Evolutionary conservation across 2,329 filamentous ascomycete species (phyloP).

Genomic region (Cordyceps tenuipes): DNA sequence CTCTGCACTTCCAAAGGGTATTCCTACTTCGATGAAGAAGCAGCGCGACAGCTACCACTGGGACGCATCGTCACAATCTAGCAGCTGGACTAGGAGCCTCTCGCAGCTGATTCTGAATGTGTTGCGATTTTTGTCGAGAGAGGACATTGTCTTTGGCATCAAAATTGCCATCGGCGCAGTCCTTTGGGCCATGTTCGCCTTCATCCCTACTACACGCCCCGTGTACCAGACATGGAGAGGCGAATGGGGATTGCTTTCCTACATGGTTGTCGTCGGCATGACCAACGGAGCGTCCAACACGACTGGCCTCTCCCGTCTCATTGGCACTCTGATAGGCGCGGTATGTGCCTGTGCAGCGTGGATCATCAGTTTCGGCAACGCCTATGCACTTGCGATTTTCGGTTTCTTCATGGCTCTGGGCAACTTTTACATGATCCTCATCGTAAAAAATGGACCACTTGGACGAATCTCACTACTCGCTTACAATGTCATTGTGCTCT

Average conservation of each 20-base stretch:
- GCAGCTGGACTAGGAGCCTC: conserved; percentile 32
- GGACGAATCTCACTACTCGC: conserved; percentile 90
- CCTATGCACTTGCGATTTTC: conserved; percentile 65
- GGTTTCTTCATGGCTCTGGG: conserved; percentile 74
- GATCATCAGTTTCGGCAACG: conserved; percentile 66
- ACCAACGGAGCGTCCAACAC: conserved; percentile 95
- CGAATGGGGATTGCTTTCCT: conserved; percentile 93
- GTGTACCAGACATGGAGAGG: conserved; percentile 83
- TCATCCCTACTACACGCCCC: conserved; percentile 67
- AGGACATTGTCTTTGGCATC: conserved; percentile 67
- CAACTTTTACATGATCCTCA: conserved; percentile 86
- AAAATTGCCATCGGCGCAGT: conserved; percentile 90
- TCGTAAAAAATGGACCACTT: conserved; percentile 75
- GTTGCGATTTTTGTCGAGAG: conserved; percentile 41
- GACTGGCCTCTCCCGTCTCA: conserved; percentile 76
- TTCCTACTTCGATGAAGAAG: conserved; percentile 44
- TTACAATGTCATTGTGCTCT: conserved; percentile 91
- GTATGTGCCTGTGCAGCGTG: conserved; percentile 67
- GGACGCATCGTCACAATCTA: conserved; percentile 44
- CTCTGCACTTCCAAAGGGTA: conserved; percentile 47
- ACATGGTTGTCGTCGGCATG: conserved; percentile 98
- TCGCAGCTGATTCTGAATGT: conserved; percentile 39
- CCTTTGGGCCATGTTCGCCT: conserved; percentile 82
- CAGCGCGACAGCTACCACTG: conserved; percentile 47
- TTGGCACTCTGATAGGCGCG: conserved; percentile 79